Evolutionary conservation across 2,329 filamentous ascomycete genomes (phyloP), one percentile per base, ranked within the genome.

Genomic region (Microascus cirrosus): DNA sequence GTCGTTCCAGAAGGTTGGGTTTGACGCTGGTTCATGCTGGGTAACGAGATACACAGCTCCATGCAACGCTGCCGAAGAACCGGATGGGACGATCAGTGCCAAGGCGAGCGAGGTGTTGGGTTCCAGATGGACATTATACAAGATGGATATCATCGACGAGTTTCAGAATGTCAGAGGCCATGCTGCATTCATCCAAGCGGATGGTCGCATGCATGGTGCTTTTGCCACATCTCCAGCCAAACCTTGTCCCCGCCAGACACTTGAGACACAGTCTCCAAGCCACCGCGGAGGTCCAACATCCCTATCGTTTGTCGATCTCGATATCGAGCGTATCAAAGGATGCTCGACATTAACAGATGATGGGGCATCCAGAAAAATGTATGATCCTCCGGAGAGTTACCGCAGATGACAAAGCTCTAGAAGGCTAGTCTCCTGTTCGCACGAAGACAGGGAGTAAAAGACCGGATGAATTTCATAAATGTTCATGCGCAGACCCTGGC

Each of bases 31-130:
- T 10, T 50, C 28, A 51, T 35, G 42, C 18, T 56, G 54, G 32
- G 22, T 51, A 12, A 56, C 24, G 36, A 35, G 39, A 15, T 28
- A n/a, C 39, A 12, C 28, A 20, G 42, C 12, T 12, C 39, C 55
- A 50, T 56, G 42, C 55, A 56, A 56, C 55, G 25, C 55, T 56
- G 55, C 55, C 32, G 42, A 25, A 42, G 39, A 56, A 51, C 55
- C 50, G 28, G 25, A 52, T 22, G 39, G 39, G 25, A 3, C 42
- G 55, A 51, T 56, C 55, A 15, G 28, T 20, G 42, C 55, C 42
- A 51, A 50, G 39, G 28, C 24, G 39, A 56, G 24, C 25, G 55
- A 11, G 22, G 20, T 22, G 20, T 20, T 10, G 20, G 45, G 20
- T 12, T 20, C 20, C 11, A 20, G n/a, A 50, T 10, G 2, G 20